A percentile compares a stretch with the other conserved stretches of the same genome.
Evolutionary conservation across 257 asterid species (phyloP).

Genomic region (Penstemon eatonii): DNA sequence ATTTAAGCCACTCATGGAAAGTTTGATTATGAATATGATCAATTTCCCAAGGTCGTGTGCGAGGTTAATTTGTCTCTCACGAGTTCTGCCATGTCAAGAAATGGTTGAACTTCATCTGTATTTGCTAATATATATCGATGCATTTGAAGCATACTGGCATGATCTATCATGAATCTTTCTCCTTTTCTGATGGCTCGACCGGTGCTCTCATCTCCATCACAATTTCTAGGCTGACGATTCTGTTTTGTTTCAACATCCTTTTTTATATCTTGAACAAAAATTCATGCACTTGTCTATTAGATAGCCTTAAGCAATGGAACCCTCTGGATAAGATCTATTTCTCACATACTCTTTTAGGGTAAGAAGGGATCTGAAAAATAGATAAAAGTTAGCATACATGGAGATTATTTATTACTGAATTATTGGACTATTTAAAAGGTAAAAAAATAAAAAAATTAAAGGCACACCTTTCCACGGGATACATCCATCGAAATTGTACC

Average conservation of each 20-base stretch:
- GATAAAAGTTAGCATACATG: too few species aligned
- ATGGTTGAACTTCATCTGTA: not conserved
- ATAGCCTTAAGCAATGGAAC: too few species aligned
- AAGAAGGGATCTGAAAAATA: not conserved
- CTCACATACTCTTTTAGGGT: not conserved
- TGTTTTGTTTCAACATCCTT: constrained; percentile 10
- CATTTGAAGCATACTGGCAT: too few species aligned
- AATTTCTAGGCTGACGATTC: not conserved
- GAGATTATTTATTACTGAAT: too few species aligned
- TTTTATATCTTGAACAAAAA: constrained; percentile 19
- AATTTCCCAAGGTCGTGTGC: not conserved
- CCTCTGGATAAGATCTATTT: too few species aligned
- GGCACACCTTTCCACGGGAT: too few species aligned
- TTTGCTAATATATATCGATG: not conserved
- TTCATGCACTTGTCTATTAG: constrained; percentile 20
- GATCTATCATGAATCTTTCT: not conserved
- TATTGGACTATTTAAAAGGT: too few species aligned
- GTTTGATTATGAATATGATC: not conserved
- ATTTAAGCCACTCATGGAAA: constrained; percentile 14
- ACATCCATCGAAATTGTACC: too few species aligned
- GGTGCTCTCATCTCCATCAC: not conserved
- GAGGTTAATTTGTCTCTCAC: not conserved
- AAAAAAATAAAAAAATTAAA: too few species aligned
- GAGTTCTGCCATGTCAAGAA: not conserved
- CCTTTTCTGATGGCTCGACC: not conserved